Conservation (phyloP, 176 grass and related monocot genomes). For the Cymbopogon citratus region DNA sequence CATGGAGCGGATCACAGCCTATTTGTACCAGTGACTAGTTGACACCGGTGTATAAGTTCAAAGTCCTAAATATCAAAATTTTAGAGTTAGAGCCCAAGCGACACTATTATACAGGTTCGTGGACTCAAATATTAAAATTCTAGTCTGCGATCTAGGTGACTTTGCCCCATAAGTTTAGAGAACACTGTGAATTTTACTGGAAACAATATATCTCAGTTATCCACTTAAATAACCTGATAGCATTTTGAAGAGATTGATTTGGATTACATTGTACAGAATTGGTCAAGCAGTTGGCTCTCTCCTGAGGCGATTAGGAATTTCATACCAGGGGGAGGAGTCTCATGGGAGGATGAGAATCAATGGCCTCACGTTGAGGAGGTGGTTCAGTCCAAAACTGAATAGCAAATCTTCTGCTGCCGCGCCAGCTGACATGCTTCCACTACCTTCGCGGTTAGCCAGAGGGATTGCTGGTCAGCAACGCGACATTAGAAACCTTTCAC, state of each 20-base stretch:
- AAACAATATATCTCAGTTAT: conserved; percentile 6
- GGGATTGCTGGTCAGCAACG: conserved; percentile 80
- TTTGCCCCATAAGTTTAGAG: background rate
- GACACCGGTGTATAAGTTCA: background rate
- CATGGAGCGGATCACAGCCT: background rate
- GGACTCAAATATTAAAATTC: background rate
- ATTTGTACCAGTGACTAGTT: background rate
- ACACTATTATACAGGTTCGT: background rate
- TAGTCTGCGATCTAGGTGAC: background rate
- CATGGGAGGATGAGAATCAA: conserved; percentile 78
- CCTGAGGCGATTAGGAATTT: conserved; percentile 84
- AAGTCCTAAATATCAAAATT: background rate
- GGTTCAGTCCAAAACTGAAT: conserved; percentile 77
- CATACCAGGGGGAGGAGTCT: conserved; percentile 82
- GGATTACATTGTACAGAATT: conserved; percentile 43
- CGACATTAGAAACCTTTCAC: conserved; percentile 59
- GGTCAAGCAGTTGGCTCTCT: conserved; percentile 80
- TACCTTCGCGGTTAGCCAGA: conserved; percentile 55
- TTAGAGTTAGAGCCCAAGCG: background rate
- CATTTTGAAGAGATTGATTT: conserved; percentile 24
- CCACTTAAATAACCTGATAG: conserved; percentile 2
- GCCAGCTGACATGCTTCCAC: conserved; percentile 51
- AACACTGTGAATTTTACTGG: background rate
- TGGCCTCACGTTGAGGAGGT: conserved; percentile 77
- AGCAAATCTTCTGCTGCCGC: conserved; percentile 32